Percentiles rank a stretch among this genome's conserved stretches.
Conservation (phyloP, 2,329 filamentous ascomycete genomes). For the Xylaria sp. region DNA sequence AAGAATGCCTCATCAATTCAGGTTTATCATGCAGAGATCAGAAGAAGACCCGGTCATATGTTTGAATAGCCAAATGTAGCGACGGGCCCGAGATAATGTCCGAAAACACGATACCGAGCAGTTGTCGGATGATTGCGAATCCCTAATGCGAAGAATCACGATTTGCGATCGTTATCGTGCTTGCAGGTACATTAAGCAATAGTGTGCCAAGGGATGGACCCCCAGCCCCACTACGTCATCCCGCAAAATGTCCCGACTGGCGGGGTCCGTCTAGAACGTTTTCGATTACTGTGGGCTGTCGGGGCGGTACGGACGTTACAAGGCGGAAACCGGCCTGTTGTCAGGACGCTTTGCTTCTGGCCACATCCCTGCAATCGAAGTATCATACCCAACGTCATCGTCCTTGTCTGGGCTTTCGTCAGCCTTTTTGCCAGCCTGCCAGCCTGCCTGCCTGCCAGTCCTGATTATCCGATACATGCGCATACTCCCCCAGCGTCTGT, state of each 20-base stretch:
- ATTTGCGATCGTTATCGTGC: background rate
- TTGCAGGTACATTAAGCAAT: too few species aligned
- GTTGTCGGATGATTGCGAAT: too few species aligned
- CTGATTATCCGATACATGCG: slow-evolving; percentile 13
- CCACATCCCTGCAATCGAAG: slow-evolving; percentile 16
- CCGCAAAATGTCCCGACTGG: background rate
- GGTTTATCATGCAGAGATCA: background rate
- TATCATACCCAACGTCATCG: slow-evolving; percentile 24
- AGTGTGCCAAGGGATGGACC: too few species aligned
- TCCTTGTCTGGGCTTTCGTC: slow-evolving; percentile 25
- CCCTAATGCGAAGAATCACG: background rate
- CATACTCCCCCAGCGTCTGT: slow-evolving; percentile 10
- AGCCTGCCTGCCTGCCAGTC: too few species aligned
- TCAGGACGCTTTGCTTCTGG: slow-evolving; percentile 14
- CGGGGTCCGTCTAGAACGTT: background rate
- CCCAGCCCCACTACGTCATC: background rate
- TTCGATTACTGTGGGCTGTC: background rate
- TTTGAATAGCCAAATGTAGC: too few species aligned
- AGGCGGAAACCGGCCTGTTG: too few species aligned
- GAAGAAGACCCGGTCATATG: too few species aligned
- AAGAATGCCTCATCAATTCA: background rate
- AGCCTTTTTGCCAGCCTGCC: too few species aligned
- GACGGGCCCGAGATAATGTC: background rate
- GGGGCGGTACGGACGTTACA: slow-evolving; percentile 9
- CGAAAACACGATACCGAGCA: background rate